These are phyloP conservation scores for Cercospora brassicicola DNA, from an alignment of 2,329 filamentous ascomycete genomes.

Conservation along the genomic window DNA sequence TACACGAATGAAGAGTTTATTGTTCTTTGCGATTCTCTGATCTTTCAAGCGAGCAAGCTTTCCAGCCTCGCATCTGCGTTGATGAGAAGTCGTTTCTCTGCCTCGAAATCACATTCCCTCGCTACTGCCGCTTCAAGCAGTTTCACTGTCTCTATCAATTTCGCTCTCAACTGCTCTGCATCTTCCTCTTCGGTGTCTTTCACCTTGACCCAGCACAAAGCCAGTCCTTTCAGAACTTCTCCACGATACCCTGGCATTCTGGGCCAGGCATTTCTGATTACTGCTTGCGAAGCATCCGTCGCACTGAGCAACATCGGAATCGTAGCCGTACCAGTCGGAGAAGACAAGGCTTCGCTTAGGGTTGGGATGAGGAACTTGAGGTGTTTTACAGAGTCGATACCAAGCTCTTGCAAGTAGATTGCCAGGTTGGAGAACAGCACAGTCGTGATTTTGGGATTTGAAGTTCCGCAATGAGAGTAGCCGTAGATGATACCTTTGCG, in stretches of 20 bases:
- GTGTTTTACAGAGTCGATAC: conserved; percentile 65
- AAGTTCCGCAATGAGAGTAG: conserved; percentile 55
- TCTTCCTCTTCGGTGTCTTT: neutral
- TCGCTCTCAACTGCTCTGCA: conserved; percentile 20
- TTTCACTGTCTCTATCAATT: conserved; percentile 29
- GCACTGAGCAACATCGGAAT: conserved; percentile 58
- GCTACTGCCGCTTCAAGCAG: conserved; percentile 31
- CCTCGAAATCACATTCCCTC: conserved; percentile 31
- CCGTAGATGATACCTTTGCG: conserved; percentile 47
- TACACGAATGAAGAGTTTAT: neutral
- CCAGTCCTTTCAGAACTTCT: conserved; percentile 62
- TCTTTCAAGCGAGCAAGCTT: conserved; percentile 28
- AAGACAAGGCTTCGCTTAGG: conserved; percentile 63
- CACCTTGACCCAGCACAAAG: conserved; percentile 41
- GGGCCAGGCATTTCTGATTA: conserved; percentile 68
- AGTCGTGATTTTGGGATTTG: conserved; percentile 59
- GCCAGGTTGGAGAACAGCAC: conserved; percentile 56
- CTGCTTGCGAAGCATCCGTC: conserved; percentile 54
- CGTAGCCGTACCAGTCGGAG: conserved; percentile 72
- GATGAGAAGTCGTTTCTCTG: conserved; percentile 31
- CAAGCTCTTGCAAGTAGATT: conserved; percentile 57
- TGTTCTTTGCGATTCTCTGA: neutral
- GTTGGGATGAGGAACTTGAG: conserved; percentile 69
- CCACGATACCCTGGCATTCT: conserved; percentile 63
- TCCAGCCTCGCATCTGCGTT: conserved; percentile 34